A percentile compares a stretch with the other conserved stretches of the same genome.
Conservation (phyloP, 139 green algal genomes). For the Chlorella sp. region DNA sequence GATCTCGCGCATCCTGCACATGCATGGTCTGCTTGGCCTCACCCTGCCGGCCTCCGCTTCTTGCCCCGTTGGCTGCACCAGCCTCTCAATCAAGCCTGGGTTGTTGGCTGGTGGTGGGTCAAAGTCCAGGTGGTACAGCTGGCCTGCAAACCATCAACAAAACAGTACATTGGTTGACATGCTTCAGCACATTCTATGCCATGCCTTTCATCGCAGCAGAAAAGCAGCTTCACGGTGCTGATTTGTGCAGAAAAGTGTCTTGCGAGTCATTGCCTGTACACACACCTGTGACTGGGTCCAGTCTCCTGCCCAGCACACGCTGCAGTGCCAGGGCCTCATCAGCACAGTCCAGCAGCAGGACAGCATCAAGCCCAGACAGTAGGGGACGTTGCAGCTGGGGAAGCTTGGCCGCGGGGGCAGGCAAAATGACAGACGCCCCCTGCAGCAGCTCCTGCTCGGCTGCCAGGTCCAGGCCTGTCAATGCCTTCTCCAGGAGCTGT, state of each 20-base stretch:
- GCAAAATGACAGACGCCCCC: conserved; percentile 36
- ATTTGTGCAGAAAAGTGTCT: too few species aligned
- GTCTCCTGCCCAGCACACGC: conserved; percentile 33
- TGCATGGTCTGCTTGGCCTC: conserved; percentile 39
- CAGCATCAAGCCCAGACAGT: conserved; percentile 56
- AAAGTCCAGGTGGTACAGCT: conserved; percentile 70
- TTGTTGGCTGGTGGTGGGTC: conserved; percentile 56
- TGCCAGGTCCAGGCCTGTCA: conserved; percentile 68
- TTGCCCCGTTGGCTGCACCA: conserved; percentile 34
- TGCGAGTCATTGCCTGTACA: too few species aligned
- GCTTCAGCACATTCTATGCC: too few species aligned
- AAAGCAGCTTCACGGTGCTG: too few species aligned
- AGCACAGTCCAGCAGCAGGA: conserved; percentile 39
- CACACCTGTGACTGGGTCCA: conserved; percentile 46
- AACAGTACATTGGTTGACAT: too few species aligned
- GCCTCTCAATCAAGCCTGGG: conserved; percentile 47
- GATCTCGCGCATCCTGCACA: too few species aligned
- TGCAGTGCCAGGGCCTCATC: conserved; percentile 30
- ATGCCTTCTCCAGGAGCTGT: conserved; percentile 50
- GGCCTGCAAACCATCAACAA: too few species aligned
- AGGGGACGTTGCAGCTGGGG: conserved; percentile 32
- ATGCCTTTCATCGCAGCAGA: too few species aligned
- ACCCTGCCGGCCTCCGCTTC: too few species aligned
- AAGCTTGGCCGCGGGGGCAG: conserved; percentile 33
- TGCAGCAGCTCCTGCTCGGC: conserved; percentile 34